Percentiles rank a stretch among this genome's conserved stretches.
These are phyloP conservation scores for Mercurialis annua DNA, from an alignment of 345 rosid species.

Conservation along the genomic window DNA sequence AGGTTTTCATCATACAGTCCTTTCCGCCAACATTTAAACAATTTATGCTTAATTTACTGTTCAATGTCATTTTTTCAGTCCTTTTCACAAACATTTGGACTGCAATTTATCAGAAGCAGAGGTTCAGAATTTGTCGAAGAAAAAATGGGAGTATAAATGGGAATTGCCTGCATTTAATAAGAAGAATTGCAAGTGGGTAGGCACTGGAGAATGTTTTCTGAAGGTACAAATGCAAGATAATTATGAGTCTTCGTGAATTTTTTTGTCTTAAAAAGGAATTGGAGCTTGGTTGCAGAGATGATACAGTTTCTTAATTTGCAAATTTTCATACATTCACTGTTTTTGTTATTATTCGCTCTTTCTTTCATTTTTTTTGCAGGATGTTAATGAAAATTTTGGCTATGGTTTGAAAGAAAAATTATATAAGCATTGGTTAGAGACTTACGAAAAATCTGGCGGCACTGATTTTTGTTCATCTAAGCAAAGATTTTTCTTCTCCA, in stretches of 20 bases:
- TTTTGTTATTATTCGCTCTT: background rate
- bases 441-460: constrained; percentile 53
- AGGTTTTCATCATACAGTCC: too few relatives aligned
- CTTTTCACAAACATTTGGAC: constrained; percentile 58
- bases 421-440: constrained; percentile 72
- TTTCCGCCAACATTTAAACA: too few relatives aligned
- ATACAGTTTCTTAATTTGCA: background rate
- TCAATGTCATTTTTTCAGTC: constrained; percentile 38
- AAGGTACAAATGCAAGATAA: constrained; percentile 35
- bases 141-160: constrained; percentile 70
- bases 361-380: constrained; percentile 40
- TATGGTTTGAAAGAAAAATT: constrained; percentile 66
- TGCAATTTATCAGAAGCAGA: constrained; percentile 57
- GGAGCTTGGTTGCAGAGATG: constrained; percentile 7
- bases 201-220: constrained; percentile 57
- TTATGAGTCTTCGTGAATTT: too few relatives aligned
- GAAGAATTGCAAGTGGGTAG: constrained; percentile 73
- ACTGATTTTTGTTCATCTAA: constrained; percentile 62
- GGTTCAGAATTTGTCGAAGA: constrained; percentile 43
- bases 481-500: constrained; percentile 65
- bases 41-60: background rate
- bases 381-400: constrained; percentile 30
- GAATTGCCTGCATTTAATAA: constrained; percentile 58
- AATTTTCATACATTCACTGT: background rate
- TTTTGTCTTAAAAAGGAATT: background rate